Conservation (phyloP, 371 early-diverging fungal species). For the Mortierella sp. region DNA sequence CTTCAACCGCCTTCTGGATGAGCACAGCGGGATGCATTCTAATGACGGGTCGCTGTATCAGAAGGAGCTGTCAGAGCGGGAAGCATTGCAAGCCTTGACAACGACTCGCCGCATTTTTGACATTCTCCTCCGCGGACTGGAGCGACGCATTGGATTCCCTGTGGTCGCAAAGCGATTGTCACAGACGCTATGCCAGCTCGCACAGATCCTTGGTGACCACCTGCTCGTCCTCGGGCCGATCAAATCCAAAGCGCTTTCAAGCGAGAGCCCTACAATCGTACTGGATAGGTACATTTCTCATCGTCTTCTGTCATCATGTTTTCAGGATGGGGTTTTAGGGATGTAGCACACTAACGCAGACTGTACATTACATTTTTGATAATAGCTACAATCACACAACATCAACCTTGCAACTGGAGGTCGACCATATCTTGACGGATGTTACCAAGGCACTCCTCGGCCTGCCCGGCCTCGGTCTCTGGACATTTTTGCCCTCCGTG, state of each 20-base stretch:
- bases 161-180: conserved; percentile 60
- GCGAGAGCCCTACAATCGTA: conserved; percentile 4
- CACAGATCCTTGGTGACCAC: conserved; percentile 52
- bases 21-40: conserved; percentile 33
- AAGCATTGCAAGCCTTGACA: conserved; percentile 42
- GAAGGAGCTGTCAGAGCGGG: conserved; percentile 46
- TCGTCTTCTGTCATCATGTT: conserved; percentile 2
- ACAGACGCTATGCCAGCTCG: conserved; percentile 60
- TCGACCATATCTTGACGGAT: conserved; percentile 27
- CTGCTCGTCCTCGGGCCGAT: conserved; percentile 47
- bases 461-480: conserved; percentile 51
- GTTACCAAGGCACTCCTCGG: conserved; percentile 45
- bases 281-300: conserved; percentile 31
- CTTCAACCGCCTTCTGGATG: conserved; percentile 53
- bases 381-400: conserved; percentile 14
- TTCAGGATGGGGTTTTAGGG: not conserved
- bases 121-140: conserved; percentile 29
- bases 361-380: not conserved
- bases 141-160: conserved; percentile 16
- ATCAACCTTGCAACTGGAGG: conserved; percentile 24
- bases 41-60: conserved; percentile 37
- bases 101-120: conserved; percentile 33
- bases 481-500: conserved; percentile 66
- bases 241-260: not conserved
- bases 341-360: not conserved